Evolutionary conservation across 768 basidiomycete genomes (phyloP).

Genomic region (Boletus subparvulus): DNA sequence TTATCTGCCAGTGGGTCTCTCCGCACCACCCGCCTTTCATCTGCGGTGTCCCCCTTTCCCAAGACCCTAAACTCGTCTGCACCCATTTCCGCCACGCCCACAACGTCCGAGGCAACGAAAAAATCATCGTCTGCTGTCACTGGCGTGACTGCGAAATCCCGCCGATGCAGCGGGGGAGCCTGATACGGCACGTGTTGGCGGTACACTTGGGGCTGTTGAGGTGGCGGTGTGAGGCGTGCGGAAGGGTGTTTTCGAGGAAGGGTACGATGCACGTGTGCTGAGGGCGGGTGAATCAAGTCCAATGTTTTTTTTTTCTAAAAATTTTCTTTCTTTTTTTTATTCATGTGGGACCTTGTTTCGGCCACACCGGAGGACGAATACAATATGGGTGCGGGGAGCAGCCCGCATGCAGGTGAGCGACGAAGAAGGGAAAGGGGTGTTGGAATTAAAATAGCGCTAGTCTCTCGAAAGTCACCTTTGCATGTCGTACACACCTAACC

Average conservation of each 20-base stretch:
- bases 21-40: neutral
- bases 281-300: neutral
- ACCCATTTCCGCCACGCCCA: conserved; percentile 14
- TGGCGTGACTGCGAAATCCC: conserved; percentile 14
- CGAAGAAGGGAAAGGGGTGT: neutral
- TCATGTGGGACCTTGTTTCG: neutral
- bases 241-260: conserved; percentile 16
- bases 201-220: conserved; percentile 15
- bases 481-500: neutral
- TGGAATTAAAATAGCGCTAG: neutral
- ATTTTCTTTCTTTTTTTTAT: neutral
- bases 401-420: too few relatives aligned
- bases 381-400: neutral
- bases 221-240: conserved; percentile 16
- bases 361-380: too few relatives aligned
- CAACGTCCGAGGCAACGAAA: conserved; percentile 19
- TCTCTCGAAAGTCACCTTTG: too few relatives aligned
- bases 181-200: conserved; percentile 17
- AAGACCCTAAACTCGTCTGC: conserved; percentile 1
- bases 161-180: conserved; percentile 22
- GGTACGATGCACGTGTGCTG: conserved; percentile 13
- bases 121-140: conserved; percentile 1
- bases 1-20: conserved; percentile 13
- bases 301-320: too few relatives aligned
- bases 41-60: conserved; percentile 5